Evolutionary conservation across 345 rosid genomes (phyloP), one percentile per base, ranked within the genome.

Genomic region (Fremontodendron californicum): DNA sequence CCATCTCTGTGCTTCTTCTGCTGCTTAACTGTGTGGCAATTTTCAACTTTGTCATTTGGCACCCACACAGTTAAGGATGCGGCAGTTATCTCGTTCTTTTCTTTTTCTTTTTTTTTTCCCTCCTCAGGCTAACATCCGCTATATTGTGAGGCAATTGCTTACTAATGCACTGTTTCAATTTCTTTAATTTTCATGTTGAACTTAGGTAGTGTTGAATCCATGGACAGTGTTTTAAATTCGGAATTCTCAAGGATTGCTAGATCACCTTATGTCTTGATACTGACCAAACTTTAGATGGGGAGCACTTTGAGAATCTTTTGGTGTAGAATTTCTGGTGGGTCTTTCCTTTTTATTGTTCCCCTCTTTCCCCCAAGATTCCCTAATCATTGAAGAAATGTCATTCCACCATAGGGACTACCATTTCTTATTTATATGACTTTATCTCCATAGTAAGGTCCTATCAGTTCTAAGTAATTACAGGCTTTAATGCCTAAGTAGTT

Each of bases 41-140:
- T 61, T 71, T 67, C 45, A 51, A 3, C 10, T 13, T 35, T 25
- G 37, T 46, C 27, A 60, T 61, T 21, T 76, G 72, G 21, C 19
- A 10, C 39, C 52, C 55, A 35, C 27, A 37, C 23, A 23, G 77
- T 64, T 71, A 78, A 77, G 68, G 71, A 43, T 75, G 71, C n/a
- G 0, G 42, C 15, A 12, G 9, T 27, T 42, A 19, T 33, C 29
- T 55, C 40, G 39, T 18, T 76, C 31, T 39, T 52, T 51, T 45
- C 18, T n/a, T n/a, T n/a, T n/a, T n/a, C n/a, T n/a, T n/a, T n/a
- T n/a, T 54, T 52, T n/a, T 1, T 18, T 5, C 55, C 54, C 55
- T 0, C 40, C 23, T 33, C n/a, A 33, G 40, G 42, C 9, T 72
- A 66, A 39, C 71, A n/a, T 43, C 48, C 1, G 48, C 25, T 39